Evolutionary conservation across 2,329 filamentous ascomycete species (phyloP), one percentile per base, ranked within the genome.

Genomic region (Lasiodiplodia theobromae): DNA sequence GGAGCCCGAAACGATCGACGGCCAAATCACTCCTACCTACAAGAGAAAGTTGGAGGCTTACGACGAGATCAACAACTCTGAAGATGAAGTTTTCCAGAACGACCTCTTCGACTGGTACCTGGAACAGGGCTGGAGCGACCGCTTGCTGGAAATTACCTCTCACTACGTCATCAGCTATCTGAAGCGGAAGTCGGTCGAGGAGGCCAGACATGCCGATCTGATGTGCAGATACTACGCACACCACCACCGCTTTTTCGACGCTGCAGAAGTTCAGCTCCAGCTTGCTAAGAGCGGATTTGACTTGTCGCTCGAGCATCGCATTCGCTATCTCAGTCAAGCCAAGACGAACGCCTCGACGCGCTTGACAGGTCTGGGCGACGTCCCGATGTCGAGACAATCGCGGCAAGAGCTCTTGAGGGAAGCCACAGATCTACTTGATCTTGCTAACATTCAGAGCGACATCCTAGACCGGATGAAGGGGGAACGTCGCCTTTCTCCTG

Each of bases 51-150:
- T 89, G 62, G 95, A 99, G 81, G 95, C 96, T 0, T 97, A 98
- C 80, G 88, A 90, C 54, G 92, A 97, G 2, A 94, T 99, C 73
- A 93, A 96, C 76, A 88, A 87, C 69, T 97, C 95, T 0, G 87
- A 91, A 16, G 96, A 99, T 73, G 93, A 97, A 75, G 92, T 97
- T 4, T 99, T 99, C 83, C 91, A 98, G 78, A 96, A 93, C 70
- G 93, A 93, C 74, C 86, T 99, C n/a, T 99, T 97, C 77, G 94
- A 97, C 75, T 99, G 96, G 95, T 99, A 99, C 79, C 89, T 98
- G 72, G 82, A 87, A 66, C 90, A 94, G 77, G 91, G 92, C 21
- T 94, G 92, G 89, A 91, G 89, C 11, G 93, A 97, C 71, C 91
- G 94, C 16, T 87, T 99, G 34, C 87, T 99, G 40, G 89, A 91